Base-by-base conservation (phyloP, 2,329 filamentous ascomycete genomes). In the Aspergillus hiratsukae region DNA sequence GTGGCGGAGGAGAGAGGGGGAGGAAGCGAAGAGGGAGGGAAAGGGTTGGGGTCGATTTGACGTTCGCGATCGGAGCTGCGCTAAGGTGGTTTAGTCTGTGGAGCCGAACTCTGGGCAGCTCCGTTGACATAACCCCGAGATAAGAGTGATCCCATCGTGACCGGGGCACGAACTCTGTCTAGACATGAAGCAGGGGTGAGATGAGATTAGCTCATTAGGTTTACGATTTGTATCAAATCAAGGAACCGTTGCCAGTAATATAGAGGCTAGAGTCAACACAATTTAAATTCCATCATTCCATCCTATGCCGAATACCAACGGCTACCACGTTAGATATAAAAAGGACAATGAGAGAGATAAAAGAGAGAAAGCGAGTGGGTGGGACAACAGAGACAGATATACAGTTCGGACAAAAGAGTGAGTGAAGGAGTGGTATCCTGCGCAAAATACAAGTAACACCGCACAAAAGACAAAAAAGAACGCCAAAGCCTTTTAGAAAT, bases 401-500 rank as follows among this genome's bases (percentile, higher is more conserved):
- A 51, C 56, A 58, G 55, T 46, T 23, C 11, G 21, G 14, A 46
- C n/a, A 46, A 46, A 23, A 5, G 43, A 27, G 43, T 23, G 43
- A 65, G 57, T 56, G 19, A 52, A 49, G 43, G 60, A 52, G 64
- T 69, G 69, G 68, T 71, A 72, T 71, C 67, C 66, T 59, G 58
- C 57, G 58, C 60, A 62, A 63, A 59, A 63, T 56, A 54, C 29
- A 58, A 55, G 61, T 51, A 56, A 55, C 35, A 46, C 29, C 52
- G 57, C 52, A 58, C 41, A 55, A 14, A 58, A 49, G 49, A 59
- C 31, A 58, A 46, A 56, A 58, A 49, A 41, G 50, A 59, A 67
- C 67, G 64, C 69, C 64, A 62, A 56, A 62, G 45, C 55, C 63
- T 64, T 62, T 59, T 56, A 60, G 63, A 46, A 49, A 57, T 58